Conservation (phyloP, 2,329 filamentous ascomycete species). For the Pyrenophora teres region DNA sequence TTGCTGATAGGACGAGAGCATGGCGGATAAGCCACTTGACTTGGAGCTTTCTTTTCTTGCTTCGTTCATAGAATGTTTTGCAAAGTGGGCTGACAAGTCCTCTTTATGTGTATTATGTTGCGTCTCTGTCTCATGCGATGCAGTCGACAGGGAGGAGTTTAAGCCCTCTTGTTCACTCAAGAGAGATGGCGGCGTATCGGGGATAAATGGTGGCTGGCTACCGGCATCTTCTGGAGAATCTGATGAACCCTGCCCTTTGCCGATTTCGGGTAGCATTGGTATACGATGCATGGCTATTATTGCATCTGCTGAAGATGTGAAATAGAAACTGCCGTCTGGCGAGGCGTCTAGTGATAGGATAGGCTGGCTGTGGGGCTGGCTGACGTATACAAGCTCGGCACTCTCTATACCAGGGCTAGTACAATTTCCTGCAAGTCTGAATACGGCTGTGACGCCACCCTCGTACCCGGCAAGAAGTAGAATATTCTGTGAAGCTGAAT, state of each 20-base stretch:
- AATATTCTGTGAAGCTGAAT: constrained; percentile 48
- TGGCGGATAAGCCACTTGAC: constrained; percentile 30
- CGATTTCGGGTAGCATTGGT: constrained; percentile 38
- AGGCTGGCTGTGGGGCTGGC: constrained; percentile 76
- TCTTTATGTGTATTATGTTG: not conserved
- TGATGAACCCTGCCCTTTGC: not conserved
- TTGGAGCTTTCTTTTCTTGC: constrained; percentile 2
- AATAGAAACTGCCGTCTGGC: constrained; percentile 60
- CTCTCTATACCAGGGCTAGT: constrained; percentile 31
- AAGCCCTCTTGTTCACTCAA: no score
- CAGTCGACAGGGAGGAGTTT: no score
- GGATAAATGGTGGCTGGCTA: not conserved
- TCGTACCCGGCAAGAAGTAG: constrained; percentile 81
- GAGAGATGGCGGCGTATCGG: not conserved
- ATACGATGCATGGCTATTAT: constrained; percentile 77
- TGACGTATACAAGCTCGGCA: constrained; percentile 62
- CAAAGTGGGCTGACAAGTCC: constrained; percentile 17
- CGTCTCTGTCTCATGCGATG: no score
- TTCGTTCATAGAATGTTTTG: constrained; percentile 20
- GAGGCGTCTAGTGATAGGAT: constrained; percentile 66
- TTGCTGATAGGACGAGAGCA: constrained; percentile 24
- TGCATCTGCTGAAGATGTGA: constrained; percentile 83
- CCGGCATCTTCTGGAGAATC: not conserved
- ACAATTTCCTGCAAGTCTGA: constrained; percentile 54
- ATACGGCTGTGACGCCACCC: constrained; percentile 74